Evolutionary conservation across 148 eudicot genomes (phyloP), one percentile per base, ranked within the genome.

Genomic region (Gaultheria prostrata): DNA sequence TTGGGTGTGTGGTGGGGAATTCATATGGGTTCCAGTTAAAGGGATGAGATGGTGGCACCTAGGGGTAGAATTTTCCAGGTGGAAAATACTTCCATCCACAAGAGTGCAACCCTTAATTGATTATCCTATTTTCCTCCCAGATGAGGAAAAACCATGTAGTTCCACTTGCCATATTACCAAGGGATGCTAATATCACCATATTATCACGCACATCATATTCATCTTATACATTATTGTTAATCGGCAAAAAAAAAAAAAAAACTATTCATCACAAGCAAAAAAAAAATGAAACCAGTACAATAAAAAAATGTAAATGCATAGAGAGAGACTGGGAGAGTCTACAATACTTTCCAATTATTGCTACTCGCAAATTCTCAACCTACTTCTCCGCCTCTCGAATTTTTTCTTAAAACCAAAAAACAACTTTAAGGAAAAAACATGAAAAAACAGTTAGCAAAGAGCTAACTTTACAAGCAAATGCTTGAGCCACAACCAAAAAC

Each of bases 1-100:
- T 63, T 45, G 8, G 84, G 77, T 80, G 89, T 78, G 90, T 86
- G 88, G 88, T 88, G 76, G 85, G 82, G 84, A 85, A 24, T 54
- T 45, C 20, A 57, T 53, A 51, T 28, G 59, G 33, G 43, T 39
- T 77, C 53, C 61, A 24, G 33, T 51, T 77, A 63, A 77, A 30
- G 80, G 80, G 80, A 53, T 77, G 80, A 77, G 61, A 53, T 53
- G 53, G 80, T 17, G 57, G 11, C n/a, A 11, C 59, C 18, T 11
- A 32, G 5, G 63, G 61, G 10, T 65, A 15, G 21, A 51, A 77
- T 33, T 77, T 51, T 28, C 80, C 80, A 77, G 43, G 59, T 76
- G 43, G 63, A 56, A 77, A 51, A 30, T 21, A 69, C 50, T 81
- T 65, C 33, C 33, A 65, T 65, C 71, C 71, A 65, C 71, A 65